A percentile compares a stretch with the other conserved stretches of the same genome.
Evolutionary conservation across 1,139 yeast species (phyloP).

Genomic region (Hyphopichia khmerensis): DNA sequence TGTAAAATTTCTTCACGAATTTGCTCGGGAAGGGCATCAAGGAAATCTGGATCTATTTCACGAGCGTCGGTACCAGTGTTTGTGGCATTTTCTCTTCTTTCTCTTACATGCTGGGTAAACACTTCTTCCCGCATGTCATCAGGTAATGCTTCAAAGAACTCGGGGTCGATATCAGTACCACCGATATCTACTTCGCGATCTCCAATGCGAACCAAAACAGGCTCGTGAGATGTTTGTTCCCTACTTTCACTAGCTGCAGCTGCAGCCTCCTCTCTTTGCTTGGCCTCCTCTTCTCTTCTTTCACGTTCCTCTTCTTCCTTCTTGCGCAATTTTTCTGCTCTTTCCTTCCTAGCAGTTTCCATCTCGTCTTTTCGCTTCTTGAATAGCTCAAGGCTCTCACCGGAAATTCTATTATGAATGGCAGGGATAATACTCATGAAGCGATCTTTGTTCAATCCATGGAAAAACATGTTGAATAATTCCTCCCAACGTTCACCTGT

Average conservation of each 20-base stretch:
- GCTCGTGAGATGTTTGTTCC: constrained; percentile 26
- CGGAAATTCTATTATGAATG: constrained; percentile 53
- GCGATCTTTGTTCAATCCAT: constrained; percentile 37
- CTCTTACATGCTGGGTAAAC: constrained; percentile 80
- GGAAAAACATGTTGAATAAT: constrained; percentile 49
- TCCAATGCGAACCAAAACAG: constrained; percentile 72
- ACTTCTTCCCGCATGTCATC: constrained; percentile 94
- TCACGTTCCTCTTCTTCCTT: constrained; percentile 36
- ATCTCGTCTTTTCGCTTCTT: constrained; percentile 29
- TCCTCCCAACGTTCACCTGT: constrained; percentile 74
- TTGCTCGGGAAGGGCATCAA: constrained; percentile 76
- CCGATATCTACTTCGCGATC: constrained; percentile 82
- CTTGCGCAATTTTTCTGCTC: constrained; percentile 29
- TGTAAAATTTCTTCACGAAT: constrained; percentile 72
- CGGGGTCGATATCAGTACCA: constrained; percentile 91
- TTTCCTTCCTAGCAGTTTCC: constrained; percentile 27
- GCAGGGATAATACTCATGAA: constrained; percentile 47
- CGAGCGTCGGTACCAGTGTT: constrained; percentile 45
- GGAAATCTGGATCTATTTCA: constrained; percentile 79
- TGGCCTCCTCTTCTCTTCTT: constrained; percentile 36
- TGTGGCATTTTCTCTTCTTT: constrained; percentile 55
- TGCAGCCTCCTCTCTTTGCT: constrained; percentile 31
- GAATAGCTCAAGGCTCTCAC: constrained; percentile 39
- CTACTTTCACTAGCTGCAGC: constrained; percentile 12
- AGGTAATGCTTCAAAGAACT: constrained; percentile 85